Conservation (phyloP, 805 yeast species). For the Nakazawaea pomicola region DNA sequence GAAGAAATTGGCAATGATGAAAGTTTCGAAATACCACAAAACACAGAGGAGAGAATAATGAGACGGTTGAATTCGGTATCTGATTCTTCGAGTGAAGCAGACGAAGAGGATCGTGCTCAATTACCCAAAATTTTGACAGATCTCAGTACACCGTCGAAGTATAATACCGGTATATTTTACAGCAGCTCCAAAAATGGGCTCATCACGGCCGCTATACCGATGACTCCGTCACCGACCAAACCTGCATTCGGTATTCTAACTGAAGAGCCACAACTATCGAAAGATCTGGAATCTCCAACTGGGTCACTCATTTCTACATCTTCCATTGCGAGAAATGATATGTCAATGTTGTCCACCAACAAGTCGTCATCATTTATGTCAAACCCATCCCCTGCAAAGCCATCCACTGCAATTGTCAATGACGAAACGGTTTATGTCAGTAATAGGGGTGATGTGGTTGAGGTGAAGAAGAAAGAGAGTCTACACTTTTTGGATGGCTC, state of each 20-base stretch:
- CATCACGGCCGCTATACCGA: conserved; percentile 9
- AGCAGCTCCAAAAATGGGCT: conserved; percentile 4
- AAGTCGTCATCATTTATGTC: background rate
- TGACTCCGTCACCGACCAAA: conserved; percentile 11
- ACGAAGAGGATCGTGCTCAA: background rate
- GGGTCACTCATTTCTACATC: no score
- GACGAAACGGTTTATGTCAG: conserved; percentile 6
- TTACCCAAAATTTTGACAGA: conserved; percentile 3
- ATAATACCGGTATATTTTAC: conserved; percentile 11
- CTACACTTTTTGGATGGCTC: no score
- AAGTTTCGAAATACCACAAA: background rate
- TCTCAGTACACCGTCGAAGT: conserved; percentile 7
- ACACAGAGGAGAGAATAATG: conserved; percentile 4
- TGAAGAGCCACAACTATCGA: no score
- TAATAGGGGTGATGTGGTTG: background rate
- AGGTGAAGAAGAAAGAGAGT: background rate
- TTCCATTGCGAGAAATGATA: no score
- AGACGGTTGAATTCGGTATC: conserved; percentile 2
- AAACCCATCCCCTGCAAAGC: conserved; percentile 3
- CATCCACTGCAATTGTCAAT: conserved; percentile 3
- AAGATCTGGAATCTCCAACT: no score
- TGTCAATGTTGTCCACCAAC: background rate
- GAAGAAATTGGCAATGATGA: conserved; percentile 1
- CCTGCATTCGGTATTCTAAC: conserved; percentile 8
- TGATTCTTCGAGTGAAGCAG: conserved; percentile 5